These are phyloP conservation scores for Pogostemon cablin DNA, from an alignment of 257 asterid genomes.

Conservation along the genomic window DNA sequence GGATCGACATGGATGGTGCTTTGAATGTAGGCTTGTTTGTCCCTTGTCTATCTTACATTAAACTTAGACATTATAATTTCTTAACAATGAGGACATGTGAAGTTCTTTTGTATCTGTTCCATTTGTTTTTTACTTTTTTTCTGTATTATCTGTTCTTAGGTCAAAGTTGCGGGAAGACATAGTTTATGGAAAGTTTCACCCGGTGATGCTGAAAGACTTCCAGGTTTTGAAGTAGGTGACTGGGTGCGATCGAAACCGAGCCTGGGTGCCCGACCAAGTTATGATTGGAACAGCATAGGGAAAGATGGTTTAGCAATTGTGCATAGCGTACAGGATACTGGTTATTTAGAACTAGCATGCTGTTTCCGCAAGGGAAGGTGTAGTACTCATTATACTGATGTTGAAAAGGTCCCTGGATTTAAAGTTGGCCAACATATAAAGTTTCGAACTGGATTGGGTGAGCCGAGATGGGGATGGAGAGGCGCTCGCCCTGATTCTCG, in stretches of 20 bases:
- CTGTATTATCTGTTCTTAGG: conserved; percentile 48
- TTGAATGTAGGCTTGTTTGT: conserved; percentile 69
- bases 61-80: conserved; percentile 21
- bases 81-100: conserved; percentile 7
- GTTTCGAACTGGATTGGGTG: conserved; percentile 71
- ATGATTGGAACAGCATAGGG: conserved; percentile 92
- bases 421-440: conserved; percentile 86
- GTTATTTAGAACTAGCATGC: conserved; percentile 91
- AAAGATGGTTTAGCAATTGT: conserved; percentile 91
- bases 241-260: conserved; percentile 97
- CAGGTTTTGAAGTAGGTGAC: conserved; percentile 95
- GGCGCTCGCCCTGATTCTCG: conserved; percentile 69
- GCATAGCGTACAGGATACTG: conserved; percentile 86
- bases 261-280: conserved; percentile 93
- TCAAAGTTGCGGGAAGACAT: conserved; percentile 77
- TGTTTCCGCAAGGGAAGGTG: conserved; percentile 88
- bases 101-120: conserved; percentile 19
- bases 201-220: conserved; percentile 95
- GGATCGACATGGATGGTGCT: conserved; percentile 97
- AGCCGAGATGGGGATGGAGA: conserved; percentile 99
- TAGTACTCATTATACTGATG: conserved; percentile 78
- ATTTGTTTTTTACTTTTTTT: conserved; percentile 29
- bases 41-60: conserved; percentile 30
- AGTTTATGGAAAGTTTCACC: conserved; percentile 93
- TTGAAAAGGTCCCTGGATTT: conserved; percentile 82